phyloP scores from a whole-genome alignment of 371 early-diverging fungal species.

The Capillidium heterosporum region DNA sequence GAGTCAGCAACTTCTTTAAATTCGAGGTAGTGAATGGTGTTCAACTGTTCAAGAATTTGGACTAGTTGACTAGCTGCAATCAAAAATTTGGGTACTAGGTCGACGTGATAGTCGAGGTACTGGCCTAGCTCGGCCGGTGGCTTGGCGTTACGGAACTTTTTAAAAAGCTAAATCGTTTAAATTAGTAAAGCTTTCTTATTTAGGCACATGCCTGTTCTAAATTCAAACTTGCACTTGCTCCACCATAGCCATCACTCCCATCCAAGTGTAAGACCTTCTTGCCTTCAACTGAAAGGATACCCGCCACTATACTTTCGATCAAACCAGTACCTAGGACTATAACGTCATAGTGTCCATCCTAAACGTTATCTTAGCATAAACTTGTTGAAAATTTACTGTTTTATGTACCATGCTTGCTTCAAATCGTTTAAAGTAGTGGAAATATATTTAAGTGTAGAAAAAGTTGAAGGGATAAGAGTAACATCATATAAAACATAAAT shows the following conservation, averaged over 20 bases:
- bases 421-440: too few relatives aligned
- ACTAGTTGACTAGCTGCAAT: slow-evolving; percentile 93
- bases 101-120: slow-evolving; percentile 93
- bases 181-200: not conserved
- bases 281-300: slow-evolving; percentile 90
- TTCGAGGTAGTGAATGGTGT: slow-evolving; percentile 94
- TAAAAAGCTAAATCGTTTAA: slow-evolving; percentile 39
- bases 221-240: slow-evolving; percentile 83
- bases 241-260: slow-evolving; percentile 97
- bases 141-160: slow-evolving; percentile 60
- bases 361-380: too few relatives aligned
- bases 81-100: slow-evolving; percentile 98
- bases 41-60: slow-evolving; percentile 75
- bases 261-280: slow-evolving; percentile 98
- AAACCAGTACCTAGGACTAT: slow-evolving; percentile 98
- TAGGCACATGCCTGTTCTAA: slow-evolving; percentile 53
- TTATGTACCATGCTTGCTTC: too few relatives aligned
- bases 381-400: too few relatives aligned
- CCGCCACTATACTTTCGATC: slow-evolving; percentile 97
- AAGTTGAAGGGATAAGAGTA: too few relatives aligned
- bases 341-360: slow-evolving; percentile 87
- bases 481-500: too few relatives aligned
- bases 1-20: slow-evolving; percentile 95
- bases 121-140: slow-evolving; percentile 52
- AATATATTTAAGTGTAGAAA: too few relatives aligned